Evolutionary conservation across 2,329 filamentous ascomycete species (phyloP), one percentile per base, ranked within the genome.

Genomic region (Hirsutella thompsonii): DNA sequence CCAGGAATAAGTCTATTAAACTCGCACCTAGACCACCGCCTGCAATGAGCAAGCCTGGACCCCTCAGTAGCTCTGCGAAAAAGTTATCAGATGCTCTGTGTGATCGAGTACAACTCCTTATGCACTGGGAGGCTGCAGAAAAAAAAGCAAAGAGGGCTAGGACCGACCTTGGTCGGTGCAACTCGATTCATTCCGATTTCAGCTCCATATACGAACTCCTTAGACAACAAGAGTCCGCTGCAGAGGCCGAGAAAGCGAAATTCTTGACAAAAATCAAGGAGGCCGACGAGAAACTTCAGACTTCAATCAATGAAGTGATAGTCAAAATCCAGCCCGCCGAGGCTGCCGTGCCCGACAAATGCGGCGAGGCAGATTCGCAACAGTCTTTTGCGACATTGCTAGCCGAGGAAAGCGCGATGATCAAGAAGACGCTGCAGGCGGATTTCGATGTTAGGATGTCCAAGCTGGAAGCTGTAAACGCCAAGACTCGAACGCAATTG

Each of bases 181-280:
- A 37, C 4, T 38, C 45, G 2, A 48, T 38, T 41, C 46, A 45
- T 26, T 11, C 41, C 10, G 57, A 59, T 23, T 55, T 51, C 19
- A 19, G 41, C 8, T 52, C 48, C 8, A 42, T 48, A 9, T 30
- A 41, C 6, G 46, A 53, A 1, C 21, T 55, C 5, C 38, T 53
- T 16, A 41, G 39, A 6, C 34, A 37, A 10, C 46, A 55, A 20
- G 38, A 47, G 20, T 46, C 46, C 4, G 36, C 16, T 9, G 42
- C 40, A 14, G 43, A 39, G 20, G 43, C 44, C 8, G 43, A 48
- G 1, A 47, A 32, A 3, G 34, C 21, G 5, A 49, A 30, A 28
- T 46, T n/a, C 18, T 41, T 37, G 18, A 39, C 42, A 9, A 30
- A 39, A 6, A 32, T 52, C 8, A 40, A 28, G 14, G 35, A 33